Evolutionary conservation across 805 yeast species (phyloP), one percentile per base, ranked within the genome.

Genomic region (Teunomyces barrocoloradensis): DNA sequence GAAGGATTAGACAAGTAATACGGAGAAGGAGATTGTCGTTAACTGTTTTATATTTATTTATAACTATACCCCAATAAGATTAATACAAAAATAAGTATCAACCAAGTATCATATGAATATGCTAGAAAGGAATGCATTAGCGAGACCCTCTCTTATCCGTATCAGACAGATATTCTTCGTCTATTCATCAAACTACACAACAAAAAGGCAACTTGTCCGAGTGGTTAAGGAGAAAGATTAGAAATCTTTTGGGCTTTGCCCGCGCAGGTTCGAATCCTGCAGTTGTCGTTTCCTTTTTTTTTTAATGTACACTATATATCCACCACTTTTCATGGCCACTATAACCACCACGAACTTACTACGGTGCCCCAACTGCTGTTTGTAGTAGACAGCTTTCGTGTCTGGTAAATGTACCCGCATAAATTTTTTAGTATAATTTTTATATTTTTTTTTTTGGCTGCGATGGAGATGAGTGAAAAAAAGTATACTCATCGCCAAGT

Each of bases 221-320:
- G 82, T 73, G 82, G 81, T 77, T 77, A 78, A 77, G 81, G 82
- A 80, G 81, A 76, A 76, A 77, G 82, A 78, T 75, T 52, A 49
- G 65, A 61, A 61, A 62, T 61, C 66, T 61, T 61, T 62, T 61
- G 66, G 65, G 66, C 64, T 61, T 53, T 58, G 64, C 66, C 66
- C 66, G 65, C 66, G 65, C 66, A 62, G 66, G 66, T 79, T 80
- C 85, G 82, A 80, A 66, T 80, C 85, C 85, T 80, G 85, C 83
- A 77, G 84, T 76, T 80, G 84, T 79, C 84, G 84, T 65, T 66
- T 64, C 3, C 20, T 70, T 67, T 68, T 68, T 51, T 38, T 60
- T 15, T 23, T 12, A 20, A 15, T 11, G 17, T 10, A 39, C 6
- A 4, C 12, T 25, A 20, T 3, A 6, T 0, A 20, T 18, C 27